Base-by-base conservation (phyloP, 306 rosid genomes). In the Dryas alaskensis region DNA sequence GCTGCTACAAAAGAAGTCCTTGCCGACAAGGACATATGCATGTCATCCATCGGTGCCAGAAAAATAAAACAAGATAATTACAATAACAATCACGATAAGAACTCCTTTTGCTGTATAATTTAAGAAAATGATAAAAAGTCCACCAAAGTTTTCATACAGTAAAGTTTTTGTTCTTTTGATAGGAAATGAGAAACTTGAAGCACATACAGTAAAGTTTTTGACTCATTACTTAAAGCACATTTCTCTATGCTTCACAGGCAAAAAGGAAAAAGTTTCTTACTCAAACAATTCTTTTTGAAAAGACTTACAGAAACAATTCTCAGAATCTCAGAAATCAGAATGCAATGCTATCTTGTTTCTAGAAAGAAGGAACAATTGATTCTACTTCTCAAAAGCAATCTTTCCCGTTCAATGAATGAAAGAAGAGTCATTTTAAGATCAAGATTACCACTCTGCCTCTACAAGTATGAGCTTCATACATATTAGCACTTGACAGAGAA, bases 1-100 rank as follows among this genome's bases (percentile, higher is more conserved):
- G 82, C 99, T 95, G 98, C 84, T 79, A 78, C 76, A 84, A 72
- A 79, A 83, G 50, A 89, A 79, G 88, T 83, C 87, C 83, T 88
- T 86, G 87, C 81, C 74, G 50, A 82, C 70, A 86, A 90, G 90
- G 93, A 91, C 90, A 72, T 53, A 66, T 70, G 76, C 67, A 71
- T 91, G 86, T 87, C 83, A 89, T 84, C 84, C 79, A 84, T 81
- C 73, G 48, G 82, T 81, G 77, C 67, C 59, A 80, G 64, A 76
- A 73, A 76, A 47, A 70, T 65, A 22, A 74, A 64, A 31, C n/a
- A 75, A 55, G 48, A 76, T n/a, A 54, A 40, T 65, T 37, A 52
- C 61, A 44, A 59, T 73, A 62, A 72, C 51, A 81, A 74, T 66
- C 79, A 49, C 73, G 44, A 62, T 53, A 64, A 65, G 65, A 72